Evolutionary conservation across 1,284 basidiomycete species (phyloP).

Genomic region (Sporisorium scitamineum): DNA sequence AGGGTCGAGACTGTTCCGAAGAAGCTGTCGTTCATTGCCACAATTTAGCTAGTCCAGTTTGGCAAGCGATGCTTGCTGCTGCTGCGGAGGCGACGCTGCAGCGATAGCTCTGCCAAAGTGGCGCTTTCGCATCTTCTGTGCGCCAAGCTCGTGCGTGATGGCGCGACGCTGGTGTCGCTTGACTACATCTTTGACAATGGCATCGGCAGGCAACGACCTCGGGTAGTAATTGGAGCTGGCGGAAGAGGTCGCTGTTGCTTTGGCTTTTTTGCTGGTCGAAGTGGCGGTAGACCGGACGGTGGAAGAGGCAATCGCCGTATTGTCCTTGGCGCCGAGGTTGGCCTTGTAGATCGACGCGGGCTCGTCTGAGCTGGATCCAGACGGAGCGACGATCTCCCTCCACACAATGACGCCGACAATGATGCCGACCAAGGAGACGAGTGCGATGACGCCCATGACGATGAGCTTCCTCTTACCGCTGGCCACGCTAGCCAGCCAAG

Average conservation of each 20-base stretch:
- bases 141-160: constrained; percentile 6
- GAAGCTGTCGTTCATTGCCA: not conserved
- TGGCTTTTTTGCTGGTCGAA: constrained; percentile 13
- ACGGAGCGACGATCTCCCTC: constrained; percentile 52
- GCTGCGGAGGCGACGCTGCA: constrained; percentile 1
- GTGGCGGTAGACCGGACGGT: constrained; percentile 12
- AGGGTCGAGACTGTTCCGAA: not conserved
- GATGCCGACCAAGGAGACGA: constrained; percentile 42
- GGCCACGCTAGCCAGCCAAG: constrained; percentile 39
- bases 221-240: constrained; percentile 13
- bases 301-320: not conserved
- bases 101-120: constrained; percentile 26
- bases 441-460: constrained; percentile 46
- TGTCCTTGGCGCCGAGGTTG: constrained; percentile 34
- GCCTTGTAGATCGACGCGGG: constrained; percentile 39
- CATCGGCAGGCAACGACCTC: constrained; percentile 18
- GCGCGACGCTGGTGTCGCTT: constrained; percentile 22
- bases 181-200: constrained; percentile 3
- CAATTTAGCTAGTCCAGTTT: constrained; percentile 5
- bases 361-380: constrained; percentile 25
- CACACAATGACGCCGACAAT: constrained; percentile 61
- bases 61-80: constrained; percentile 4
- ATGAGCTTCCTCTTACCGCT: constrained; percentile 41
- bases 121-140: constrained; percentile 22
- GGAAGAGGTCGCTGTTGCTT: constrained; percentile 14